Evolutionary conservation across 164 flowering plant genomes (phyloP).

Genomic region (Aristolochia fimbriata): DNA sequence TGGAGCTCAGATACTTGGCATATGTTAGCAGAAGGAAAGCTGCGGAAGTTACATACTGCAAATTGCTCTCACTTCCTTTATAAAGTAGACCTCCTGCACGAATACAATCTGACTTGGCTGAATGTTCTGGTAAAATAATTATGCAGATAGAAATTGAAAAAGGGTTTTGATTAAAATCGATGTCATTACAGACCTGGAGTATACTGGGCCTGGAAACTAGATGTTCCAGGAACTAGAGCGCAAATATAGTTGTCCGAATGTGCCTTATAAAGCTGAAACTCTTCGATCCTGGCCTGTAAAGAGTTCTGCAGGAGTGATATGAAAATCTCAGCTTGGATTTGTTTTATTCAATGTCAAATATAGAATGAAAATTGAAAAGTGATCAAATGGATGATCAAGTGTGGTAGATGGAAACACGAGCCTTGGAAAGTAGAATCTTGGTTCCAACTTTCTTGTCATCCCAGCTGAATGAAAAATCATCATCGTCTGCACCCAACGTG

Average conservation of each 20-base stretch:
- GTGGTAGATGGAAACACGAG: slow-evolving; percentile 6
- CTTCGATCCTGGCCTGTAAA: slow-evolving; percentile 37
- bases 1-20: slow-evolving; percentile 56
- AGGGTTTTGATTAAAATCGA: background rate
- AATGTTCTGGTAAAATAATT: background rate
- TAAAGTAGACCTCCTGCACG: slow-evolving; percentile 75
- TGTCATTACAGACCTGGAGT: slow-evolving; percentile 53
- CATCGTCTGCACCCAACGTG: slow-evolving; percentile 70
- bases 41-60: slow-evolving; percentile 79
- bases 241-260: slow-evolving; percentile 90
- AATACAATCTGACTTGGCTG: background rate
- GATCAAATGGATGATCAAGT: background rate
- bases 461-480: slow-evolving; percentile 86
- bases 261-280: slow-evolving; percentile 55
- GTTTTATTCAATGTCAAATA: background rate
- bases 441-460: slow-evolving; percentile 87
- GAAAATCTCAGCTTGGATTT: background rate
- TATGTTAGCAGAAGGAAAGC: slow-evolving; percentile 69
- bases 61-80: slow-evolving; percentile 73
- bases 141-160: background rate
- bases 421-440: slow-evolving; percentile 81
- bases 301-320: slow-evolving; percentile 33
- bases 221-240: slow-evolving; percentile 69
- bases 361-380: background rate
- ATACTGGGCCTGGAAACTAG: slow-evolving; percentile 68